Evolutionary conservation across 805 yeast genomes (phyloP), one percentile per base, ranked within the genome.

Genomic region (Barnettozyma sp.): DNA sequence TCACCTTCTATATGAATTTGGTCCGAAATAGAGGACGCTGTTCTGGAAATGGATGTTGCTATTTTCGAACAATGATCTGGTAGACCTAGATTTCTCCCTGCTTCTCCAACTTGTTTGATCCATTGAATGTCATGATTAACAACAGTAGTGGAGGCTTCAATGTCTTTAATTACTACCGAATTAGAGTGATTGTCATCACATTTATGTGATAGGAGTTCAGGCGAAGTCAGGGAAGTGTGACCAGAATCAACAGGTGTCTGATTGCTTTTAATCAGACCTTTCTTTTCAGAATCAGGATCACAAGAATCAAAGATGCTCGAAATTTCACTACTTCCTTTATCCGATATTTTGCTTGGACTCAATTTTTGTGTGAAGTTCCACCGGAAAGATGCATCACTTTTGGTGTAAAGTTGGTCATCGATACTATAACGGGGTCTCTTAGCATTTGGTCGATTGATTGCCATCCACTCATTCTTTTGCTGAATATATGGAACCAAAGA

Each of bases 381-480:
- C 33, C 33, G 45, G 16, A 49, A 40, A 17, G 44, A 43, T 7
- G 54, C 52, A 17, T 45, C 44, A 27, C 50, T 43, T 15, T 47
- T 41, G 12, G 44, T 36, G 29, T 59, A 60, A 12, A 60, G 45
- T 27, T 49, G 52, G 7, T 56, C 48, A 2, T 48, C 47, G 15
- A 71, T 35, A 5, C 62, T 54, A 46, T 54, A 54, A 35, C 65
- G 65, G 4, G 77, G 75, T 21, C 49, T 57, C 41, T 50, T 55
- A 6, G 41, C 47, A 22, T 48, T 42, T 6, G 46, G 42, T 36
- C 60, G 60, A 19, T 55, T 42, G n/a, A 44, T 39, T 22, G 56
- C 50, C 39, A 60, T 48, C 57, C 62, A 58, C 14, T 52, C 47
- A 24, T 67, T 58, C 46, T 66, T 73, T 23, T 56, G 57, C 34